Percentiles rank a stretch among this genome's conserved stretches.
Conservation (phyloP, 2,329 filamentous ascomycete species). For the Trichoderma sp. region DNA sequence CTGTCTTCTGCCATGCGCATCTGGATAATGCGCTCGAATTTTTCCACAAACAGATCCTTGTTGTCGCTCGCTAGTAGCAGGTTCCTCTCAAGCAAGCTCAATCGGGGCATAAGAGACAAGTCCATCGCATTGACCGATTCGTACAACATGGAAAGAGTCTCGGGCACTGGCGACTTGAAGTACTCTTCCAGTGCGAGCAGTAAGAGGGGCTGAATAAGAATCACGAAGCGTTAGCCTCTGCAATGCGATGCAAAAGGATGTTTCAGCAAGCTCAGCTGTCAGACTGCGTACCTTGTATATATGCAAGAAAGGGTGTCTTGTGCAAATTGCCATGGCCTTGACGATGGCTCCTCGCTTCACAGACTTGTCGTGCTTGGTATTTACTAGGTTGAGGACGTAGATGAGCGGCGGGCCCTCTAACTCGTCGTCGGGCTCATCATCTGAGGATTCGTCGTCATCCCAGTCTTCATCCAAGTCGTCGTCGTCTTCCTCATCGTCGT, state of each 20-base stretch:
- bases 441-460: conserved; percentile 52
- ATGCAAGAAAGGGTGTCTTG: conserved; percentile 92
- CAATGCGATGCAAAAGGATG: neutral
- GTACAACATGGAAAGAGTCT: conserved; percentile 85
- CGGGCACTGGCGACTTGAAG: conserved; percentile 84
- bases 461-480: conserved; percentile 52
- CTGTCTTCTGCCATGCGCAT: conserved; percentile 70
- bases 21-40: conserved; percentile 92
- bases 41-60: conserved; percentile 95
- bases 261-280: neutral
- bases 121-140: conserved; percentile 96
- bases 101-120: conserved; percentile 82
- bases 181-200: conserved; percentile 93
- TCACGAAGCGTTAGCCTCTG: conserved; percentile 22
- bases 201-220: conserved; percentile 66
- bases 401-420: conserved; percentile 87
- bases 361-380: conserved; percentile 93
- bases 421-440: conserved; percentile 66
- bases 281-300: conserved; percentile 81
- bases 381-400: conserved; percentile 95
- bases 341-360: conserved; percentile 92
- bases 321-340: conserved; percentile 99
- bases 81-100: conserved; percentile 80
- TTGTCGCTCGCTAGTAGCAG: conserved; percentile 88
- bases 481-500: conserved; percentile 44